Percentiles rank a stretch among this genome's conserved stretches.
Evolutionary conservation across 495 filamentous ascomycete species (phyloP).

Genomic region (Massariosphaeria phaeospora): DNA sequence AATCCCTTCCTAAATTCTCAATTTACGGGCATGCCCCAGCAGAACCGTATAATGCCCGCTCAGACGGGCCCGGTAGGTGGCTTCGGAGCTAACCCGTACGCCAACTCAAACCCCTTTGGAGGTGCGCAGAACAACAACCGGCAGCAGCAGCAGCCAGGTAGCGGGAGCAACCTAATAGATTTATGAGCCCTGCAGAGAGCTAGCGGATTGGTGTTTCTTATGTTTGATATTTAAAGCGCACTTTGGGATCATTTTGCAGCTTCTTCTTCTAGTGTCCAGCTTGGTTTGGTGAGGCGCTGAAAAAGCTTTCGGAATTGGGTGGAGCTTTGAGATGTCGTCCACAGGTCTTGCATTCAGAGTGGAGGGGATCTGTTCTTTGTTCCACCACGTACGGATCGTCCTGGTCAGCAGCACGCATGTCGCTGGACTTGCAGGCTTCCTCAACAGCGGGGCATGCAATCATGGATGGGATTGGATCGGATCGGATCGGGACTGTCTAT

Average conservation of each 20-base stretch:
- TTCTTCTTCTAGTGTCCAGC: slow-evolving; percentile 2
- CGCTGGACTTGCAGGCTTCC: too few species aligned
- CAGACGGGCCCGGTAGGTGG: slow-evolving; percentile 68
- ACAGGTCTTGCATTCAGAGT: too few species aligned
- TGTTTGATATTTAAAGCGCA: slow-evolving; percentile 24
- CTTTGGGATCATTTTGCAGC: slow-evolving; percentile 3
- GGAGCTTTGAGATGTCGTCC: slow-evolving; percentile 19
- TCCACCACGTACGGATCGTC: too few species aligned
- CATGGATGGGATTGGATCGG: too few species aligned
- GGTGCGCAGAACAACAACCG: slow-evolving; percentile 48
- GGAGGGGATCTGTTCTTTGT: too few species aligned
- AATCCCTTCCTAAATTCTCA: slow-evolving; percentile 85
- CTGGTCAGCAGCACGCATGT: too few species aligned
- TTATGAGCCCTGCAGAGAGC: slow-evolving; percentile 46
- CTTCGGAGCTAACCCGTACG: slow-evolving; percentile 46
- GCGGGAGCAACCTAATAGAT: slow-evolving; percentile 89
- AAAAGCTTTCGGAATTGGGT: slow-evolving; percentile 21
- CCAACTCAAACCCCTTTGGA: slow-evolving; percentile 65
- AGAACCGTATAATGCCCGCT: slow-evolving; percentile 58
- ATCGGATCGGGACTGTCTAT: too few species aligned
- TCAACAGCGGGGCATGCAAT: too few species aligned
- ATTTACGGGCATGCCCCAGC: slow-evolving; percentile 72
- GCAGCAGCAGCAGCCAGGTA: slow-evolving; percentile 54
- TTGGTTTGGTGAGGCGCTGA: slow-evolving; percentile 14
- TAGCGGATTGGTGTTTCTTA: slow-evolving; percentile 6